Evolutionary conservation across 2,329 filamentous ascomycete genomes (phyloP), one percentile per base, ranked within the genome.

Genomic region (Escovopsis sp.): DNA sequence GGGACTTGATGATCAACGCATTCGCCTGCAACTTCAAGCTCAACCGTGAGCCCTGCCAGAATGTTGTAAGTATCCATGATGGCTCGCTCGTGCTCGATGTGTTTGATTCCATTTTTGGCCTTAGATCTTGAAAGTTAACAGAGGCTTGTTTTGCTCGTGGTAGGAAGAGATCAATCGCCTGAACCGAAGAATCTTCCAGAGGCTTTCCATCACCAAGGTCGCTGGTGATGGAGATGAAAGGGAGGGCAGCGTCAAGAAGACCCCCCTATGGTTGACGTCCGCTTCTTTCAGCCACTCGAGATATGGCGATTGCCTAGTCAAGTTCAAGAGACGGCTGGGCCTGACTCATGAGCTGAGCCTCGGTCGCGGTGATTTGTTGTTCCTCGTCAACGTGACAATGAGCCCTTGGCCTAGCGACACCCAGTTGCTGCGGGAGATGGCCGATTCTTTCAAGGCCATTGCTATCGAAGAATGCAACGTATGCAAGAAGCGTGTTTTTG

Each of bases 361-460:
- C 21, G 54, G 50, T 14, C 32, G 47, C 0, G 49, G 58, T 10
- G 55, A 59, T 32, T 44, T 66, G 2, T 58, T 63, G 40, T 62
- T 65, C 1, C 34, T 67, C 8, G 52, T 61, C 8, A 67, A 66
- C 18, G 63, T 66, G 0, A 58, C 63, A 25, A 67, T 67, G 63
- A 61, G 56, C 5, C 60, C 61, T 1, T 64, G 58, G 31, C 57
- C 60, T 0, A 58, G 57, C 2, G 53, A 57, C 13, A 48, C 47
- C 1, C 51, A 56, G 29, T 64, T 65, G 40, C 54, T 62, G 27
- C 47, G 48, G 11, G 48, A 53, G 2, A 35, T 66, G 8, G 58
- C 56, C 8, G 30, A 38, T 0, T 48, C 49, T 14, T 52, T 63
- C 19, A 46, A 50, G 29, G 27, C 51, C 0, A 44, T 49, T 1